A percentile compares a stretch with the other conserved stretches of the same genome.
Conservation (phyloP, 345 rosid genomes). For the Eucalyptus pumila region DNA sequence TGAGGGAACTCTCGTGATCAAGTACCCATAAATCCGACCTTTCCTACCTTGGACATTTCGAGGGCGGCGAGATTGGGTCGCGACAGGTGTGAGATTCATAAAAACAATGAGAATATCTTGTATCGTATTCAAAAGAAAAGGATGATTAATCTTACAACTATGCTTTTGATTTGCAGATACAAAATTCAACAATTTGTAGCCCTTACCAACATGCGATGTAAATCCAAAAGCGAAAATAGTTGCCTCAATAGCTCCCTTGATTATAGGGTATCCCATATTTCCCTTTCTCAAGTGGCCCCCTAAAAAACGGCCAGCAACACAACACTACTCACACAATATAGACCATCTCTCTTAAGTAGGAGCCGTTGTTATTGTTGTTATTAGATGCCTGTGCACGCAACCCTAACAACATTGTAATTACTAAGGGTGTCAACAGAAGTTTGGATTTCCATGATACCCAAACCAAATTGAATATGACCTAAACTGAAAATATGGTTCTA, state of each 20-base stretch:
- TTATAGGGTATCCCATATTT: constrained; percentile 46
- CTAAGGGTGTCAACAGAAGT: no score
- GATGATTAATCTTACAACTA: not conserved
- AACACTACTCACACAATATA: constrained; percentile 18
- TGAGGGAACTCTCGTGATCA: no score
- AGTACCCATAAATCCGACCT: no score
- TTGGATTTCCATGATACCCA: no score
- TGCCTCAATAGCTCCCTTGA: constrained; percentile 23
- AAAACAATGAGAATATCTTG: not conserved
- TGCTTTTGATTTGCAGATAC: not conserved
- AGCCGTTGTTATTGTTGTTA: not conserved
- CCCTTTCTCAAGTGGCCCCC: constrained; percentile 38
- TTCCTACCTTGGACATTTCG: no score
- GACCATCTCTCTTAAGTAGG: constrained; percentile 15
- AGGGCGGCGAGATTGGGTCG: no score
- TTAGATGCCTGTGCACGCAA: not conserved
- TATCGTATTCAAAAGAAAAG: not conserved
- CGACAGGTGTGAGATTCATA: not conserved
- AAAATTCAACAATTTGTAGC: not conserved
- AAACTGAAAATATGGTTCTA: no score
- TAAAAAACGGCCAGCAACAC: constrained; percentile 28
- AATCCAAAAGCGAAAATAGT: constrained; percentile 1
- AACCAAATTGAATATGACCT: no score
- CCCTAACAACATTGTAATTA: not conserved
- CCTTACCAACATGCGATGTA: not conserved